Evolutionary conservation across 2,329 filamentous ascomycete species (phyloP).

Genomic region (Neocucurbitaria cava): DNA sequence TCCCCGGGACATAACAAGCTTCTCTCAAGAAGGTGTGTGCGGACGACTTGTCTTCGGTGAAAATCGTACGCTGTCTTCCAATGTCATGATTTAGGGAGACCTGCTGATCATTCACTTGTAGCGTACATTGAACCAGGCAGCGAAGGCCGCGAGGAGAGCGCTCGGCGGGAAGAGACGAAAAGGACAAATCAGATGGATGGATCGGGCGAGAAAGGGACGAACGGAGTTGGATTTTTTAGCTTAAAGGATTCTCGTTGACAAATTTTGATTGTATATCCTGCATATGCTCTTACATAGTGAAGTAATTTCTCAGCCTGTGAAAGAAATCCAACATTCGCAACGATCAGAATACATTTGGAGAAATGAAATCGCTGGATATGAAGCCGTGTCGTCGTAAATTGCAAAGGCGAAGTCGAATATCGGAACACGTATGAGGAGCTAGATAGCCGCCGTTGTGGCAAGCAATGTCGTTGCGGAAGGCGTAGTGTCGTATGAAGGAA

Average conservation of each 20-base stretch:
- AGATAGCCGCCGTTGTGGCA: neutral
- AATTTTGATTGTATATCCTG: neutral
- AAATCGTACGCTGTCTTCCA: neutral
- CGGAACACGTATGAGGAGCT: neutral
- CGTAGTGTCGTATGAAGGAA: neutral
- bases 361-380: neutral
- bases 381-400: neutral
- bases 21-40: neutral
- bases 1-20: constrained; percentile 7
- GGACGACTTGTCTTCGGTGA: neutral
- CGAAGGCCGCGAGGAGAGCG: neutral
- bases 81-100: neutral
- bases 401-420: neutral
- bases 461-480: neutral
- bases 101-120: neutral
- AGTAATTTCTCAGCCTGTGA: neutral
- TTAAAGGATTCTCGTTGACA: neutral
- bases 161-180: neutral
- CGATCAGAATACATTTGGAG: neutral
- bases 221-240: neutral
- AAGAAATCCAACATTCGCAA: neutral
- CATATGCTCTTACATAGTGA: neutral
- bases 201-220: neutral
- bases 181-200: neutral
- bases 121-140: neutral